These are phyloP conservation scores for Gonium pectorale DNA, from an alignment of 139 green algal species.

Conservation along the genomic window DNA sequence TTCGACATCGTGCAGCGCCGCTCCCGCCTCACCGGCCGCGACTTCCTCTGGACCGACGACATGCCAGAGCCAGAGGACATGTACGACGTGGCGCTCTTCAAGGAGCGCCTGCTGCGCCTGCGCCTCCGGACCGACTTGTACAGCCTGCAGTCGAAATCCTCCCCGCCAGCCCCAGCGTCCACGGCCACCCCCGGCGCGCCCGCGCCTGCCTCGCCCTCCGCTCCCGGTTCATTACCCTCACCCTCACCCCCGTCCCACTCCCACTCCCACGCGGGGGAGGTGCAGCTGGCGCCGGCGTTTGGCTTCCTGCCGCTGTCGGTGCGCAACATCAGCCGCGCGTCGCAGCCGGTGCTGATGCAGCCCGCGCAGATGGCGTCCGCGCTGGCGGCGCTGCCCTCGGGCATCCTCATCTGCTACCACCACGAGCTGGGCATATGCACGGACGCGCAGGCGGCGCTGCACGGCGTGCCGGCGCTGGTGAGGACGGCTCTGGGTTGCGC, in stretches of 20 bases:
- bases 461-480: constrained; percentile 47
- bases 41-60: constrained; percentile 27
- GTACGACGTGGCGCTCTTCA: constrained; percentile 34
- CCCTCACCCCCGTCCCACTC: no score
- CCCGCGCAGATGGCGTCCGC: constrained; percentile 11
- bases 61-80: constrained; percentile 30
- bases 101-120: constrained; percentile 29
- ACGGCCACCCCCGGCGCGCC: not conserved
- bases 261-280: no score
- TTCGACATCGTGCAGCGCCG: constrained; percentile 43
- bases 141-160: not conserved
- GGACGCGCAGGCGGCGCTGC: constrained; percentile 8
- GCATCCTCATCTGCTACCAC: constrained; percentile 50
- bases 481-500: no score
- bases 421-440: constrained; percentile 37
- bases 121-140: constrained; percentile 44
- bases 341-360: constrained; percentile 35
- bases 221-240: no score
- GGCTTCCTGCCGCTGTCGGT: constrained; percentile 38
- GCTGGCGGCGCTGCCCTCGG: not conserved
- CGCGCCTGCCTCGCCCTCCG: not conserved
- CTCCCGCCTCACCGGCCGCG: not conserved
- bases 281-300: constrained; percentile 18
- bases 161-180: not conserved
- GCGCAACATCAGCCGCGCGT: constrained; percentile 44